These are phyloP conservation scores for Claviceps citrina DNA, from an alignment of 2,329 filamentous ascomycete species.

Conservation along the genomic window DNA sequence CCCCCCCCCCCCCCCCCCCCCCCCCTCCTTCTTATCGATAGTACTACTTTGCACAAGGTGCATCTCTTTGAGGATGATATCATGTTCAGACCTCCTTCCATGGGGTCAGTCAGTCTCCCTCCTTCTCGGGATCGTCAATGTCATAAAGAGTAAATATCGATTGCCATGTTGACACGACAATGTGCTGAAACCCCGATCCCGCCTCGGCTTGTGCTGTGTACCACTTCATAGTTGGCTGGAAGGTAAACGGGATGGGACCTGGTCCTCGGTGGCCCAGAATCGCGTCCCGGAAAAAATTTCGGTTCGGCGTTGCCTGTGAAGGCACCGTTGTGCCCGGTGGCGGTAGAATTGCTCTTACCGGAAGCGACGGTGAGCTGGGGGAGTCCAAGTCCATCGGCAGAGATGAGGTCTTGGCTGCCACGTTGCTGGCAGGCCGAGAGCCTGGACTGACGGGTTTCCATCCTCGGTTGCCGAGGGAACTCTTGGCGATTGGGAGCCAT, in stretches of 20 bases:
- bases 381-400: background rate
- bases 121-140: constrained; percentile 13
- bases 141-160: constrained; percentile 20
- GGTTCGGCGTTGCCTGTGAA: constrained; percentile 9
- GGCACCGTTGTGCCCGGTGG: constrained; percentile 23
- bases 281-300: constrained; percentile 23
- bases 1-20: no score
- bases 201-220: constrained; percentile 31
- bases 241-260: constrained; percentile 19
- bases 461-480: constrained; percentile 17
- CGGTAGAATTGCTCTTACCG: constrained; percentile 28
- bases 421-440: background rate
- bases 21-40: no score
- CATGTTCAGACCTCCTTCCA: no score
- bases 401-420: background rate
- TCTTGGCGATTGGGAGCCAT: constrained; percentile 21
- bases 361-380: background rate
- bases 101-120: no score
- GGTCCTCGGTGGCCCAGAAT: constrained; percentile 4
- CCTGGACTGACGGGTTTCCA: constrained; percentile 22
- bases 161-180: constrained; percentile 30
- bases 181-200: constrained; percentile 34
- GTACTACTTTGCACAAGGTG: no score
- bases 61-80: no score
- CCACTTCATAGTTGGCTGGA: constrained; percentile 35